Base-by-base conservation (phyloP, 345 rosid species). In the Chamaenerion angustifolium region DNA sequence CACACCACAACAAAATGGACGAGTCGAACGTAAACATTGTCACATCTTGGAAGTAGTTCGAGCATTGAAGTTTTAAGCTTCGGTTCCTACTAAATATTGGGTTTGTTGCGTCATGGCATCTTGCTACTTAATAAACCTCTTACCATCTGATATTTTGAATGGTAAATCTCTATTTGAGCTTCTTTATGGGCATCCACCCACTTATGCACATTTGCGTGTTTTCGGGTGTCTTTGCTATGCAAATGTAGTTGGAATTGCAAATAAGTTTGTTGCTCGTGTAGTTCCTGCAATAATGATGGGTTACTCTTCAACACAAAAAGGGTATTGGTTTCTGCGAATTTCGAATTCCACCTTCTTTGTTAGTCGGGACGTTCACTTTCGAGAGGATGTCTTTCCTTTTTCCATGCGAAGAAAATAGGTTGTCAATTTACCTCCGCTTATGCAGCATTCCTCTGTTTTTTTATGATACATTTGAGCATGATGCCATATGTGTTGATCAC, bases 1-100 rank as follows among this genome's bases (percentile, higher is more conserved):
- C 5, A 56, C 60, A 1, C 52, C 51, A 2, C 48, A 42, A 18
- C 48, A 54, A 43, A 54, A 54, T 42, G 57, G 57, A 43, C 1
- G 2, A 0, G 48, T 23, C 0, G 57, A 54, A 4, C 14, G 40
- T 0, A 11, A 25, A 8, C 51, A 56, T 43, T 43, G 51, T 5
- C 37, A 31, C 8, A 4, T 31, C 6, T 31, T 31, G 37, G 37
- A 31, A 7, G 11, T 40, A 1, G 40, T 40, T 6, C 4, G 40
- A 12, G 48, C 48, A 1, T 11, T 54, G 0, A 45, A 6, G 0
- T 51, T 59, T 8, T 23, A 59, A 50, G 62, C 43, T 0, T 16
- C 16, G 4, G 4, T 58, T n/a, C 35, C 49, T 12, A 2, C n/a
- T 0, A 15, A 16, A 13, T 43, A 50, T 13, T 59, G 6, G 44